Evolutionary conservation across 495 filamentous ascomycete genomes (phyloP), one percentile per base, ranked within the genome.

Genomic region (Oleoguttula mirabilis): DNA sequence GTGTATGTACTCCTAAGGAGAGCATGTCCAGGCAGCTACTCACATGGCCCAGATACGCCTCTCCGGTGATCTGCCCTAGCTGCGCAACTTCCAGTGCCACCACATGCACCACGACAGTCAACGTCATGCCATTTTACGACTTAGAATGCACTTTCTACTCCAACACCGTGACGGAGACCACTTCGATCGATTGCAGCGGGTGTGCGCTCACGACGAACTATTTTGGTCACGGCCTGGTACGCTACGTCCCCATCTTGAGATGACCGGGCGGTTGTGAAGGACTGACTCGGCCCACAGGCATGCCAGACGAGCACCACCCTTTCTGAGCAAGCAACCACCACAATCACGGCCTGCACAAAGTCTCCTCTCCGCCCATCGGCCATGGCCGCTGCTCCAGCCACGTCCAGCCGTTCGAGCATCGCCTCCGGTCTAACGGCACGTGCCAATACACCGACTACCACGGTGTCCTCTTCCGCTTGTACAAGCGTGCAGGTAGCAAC

Each of bases 151-250:
- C 43, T 6, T 12, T 10, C 8, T 12, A 22, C 12, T 2, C 32
- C 17, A 19, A 12, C 2, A 40, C 25, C 3, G 16, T 15, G 11
- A 39, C 35, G 2, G 17, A 16, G 43, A 39, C 30, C 20, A 19
- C 34, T 14, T 25, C 16, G 12, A 22, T 34, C 11, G 28, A 40
- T 22, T 47, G 43, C 19, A 19, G 35, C 10, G 43, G 43, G 2
- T 47, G 43, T 28, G 43, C 25, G 27, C 15, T 34, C 2, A 19
- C 20, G 28, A 7, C 39, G 14, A 11, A 16, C 11, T 7, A 22
- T 3, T 16, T 19, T 39, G 21, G 28, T 16, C 10, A 17, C 5
- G 6, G 43, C 20, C 4, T 12, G 23, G 35, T 39, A 30, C 8
- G 16, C 21, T 25, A 11, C 8, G 14, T 30, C 8, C 27, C 8